Conservation (phyloP, 192 early-diverging fungal genomes). For the Allomyces javanicus region DNA sequence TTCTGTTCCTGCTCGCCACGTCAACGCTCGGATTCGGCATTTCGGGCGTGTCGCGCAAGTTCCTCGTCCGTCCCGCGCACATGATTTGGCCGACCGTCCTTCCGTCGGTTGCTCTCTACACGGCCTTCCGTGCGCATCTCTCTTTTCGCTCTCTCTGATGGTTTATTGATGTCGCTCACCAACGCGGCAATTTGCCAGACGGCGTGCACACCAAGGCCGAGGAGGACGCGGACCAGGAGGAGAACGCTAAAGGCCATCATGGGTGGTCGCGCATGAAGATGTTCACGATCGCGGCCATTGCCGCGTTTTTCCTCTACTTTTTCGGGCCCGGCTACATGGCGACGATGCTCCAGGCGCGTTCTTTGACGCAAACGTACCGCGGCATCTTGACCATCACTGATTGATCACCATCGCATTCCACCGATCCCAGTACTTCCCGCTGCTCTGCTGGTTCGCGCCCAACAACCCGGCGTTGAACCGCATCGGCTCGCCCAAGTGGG, state of each 20-base stretch:
- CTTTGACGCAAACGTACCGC: no score
- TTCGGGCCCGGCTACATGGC: constrained; percentile 38
- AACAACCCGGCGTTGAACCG: not conserved
- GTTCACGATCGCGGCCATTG: constrained; percentile 24
- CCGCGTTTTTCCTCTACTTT: constrained; percentile 30
- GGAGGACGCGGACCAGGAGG: not conserved
- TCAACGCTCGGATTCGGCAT: constrained; percentile 32
- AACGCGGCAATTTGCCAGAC: constrained; percentile 3
- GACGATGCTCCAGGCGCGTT: no score
- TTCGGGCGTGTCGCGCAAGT: constrained; percentile 23
- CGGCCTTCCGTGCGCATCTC: constrained; percentile 7
- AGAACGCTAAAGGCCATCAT: not conserved
- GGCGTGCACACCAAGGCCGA: not conserved
- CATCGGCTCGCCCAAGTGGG: constrained; percentile 8
- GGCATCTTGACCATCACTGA: no score
- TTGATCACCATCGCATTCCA: constrained; percentile 25
- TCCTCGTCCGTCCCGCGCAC: constrained; percentile 23
- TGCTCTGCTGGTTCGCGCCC: constrained; percentile 17
- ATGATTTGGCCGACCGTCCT: constrained; percentile 33
- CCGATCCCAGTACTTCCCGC: constrained; percentile 34
- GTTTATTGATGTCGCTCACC: constrained; percentile 22
- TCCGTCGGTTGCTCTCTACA: constrained; percentile 21
- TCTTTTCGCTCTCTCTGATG: no score
- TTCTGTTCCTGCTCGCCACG: constrained; percentile 21
- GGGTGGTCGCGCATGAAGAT: constrained; percentile 22